phyloP scores from a whole-genome alignment of 345 rosid species.

The Atalantia buxifolia region DNA sequence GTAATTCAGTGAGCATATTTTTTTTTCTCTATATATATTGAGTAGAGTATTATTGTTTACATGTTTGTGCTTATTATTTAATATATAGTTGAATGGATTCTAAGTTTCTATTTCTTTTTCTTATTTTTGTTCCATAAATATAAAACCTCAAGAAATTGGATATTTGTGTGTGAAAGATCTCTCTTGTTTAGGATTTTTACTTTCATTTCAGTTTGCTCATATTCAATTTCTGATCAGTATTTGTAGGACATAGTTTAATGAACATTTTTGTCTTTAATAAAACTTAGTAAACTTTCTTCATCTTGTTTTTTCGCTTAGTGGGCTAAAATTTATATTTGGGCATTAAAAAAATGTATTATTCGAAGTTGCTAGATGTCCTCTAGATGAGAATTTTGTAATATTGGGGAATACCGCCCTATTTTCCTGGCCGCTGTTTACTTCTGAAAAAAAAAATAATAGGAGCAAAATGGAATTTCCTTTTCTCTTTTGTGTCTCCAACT shows the following conservation, averaged over 20 bases:
- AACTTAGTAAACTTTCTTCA: neutral
- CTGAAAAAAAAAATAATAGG: neutral
- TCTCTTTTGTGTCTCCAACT: neutral
- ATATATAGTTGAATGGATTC: neutral
- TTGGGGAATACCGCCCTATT: neutral
- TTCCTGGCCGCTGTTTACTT: neutral
- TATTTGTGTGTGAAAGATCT: neutral
- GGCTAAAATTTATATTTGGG: slow-evolving; percentile 3
- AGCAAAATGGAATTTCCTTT: neutral
- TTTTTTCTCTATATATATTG: neutral
- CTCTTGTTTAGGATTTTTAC: neutral
- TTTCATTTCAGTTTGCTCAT: neutral
- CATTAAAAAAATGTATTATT: neutral
- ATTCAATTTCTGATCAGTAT: neutral
- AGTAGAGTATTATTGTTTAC: neutral
- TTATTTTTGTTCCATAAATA: neutral
- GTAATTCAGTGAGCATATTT: slow-evolving; percentile 36
- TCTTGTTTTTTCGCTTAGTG: neutral
- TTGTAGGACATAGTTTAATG: neutral
- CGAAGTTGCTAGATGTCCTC: neutral
- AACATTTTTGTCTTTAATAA: neutral
- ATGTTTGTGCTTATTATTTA: neutral
- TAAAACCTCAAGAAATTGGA: neutral
- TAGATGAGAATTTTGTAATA: neutral
- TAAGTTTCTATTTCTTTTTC: neutral